phyloP scores from a whole-genome alignment of 75 land plant species.

The Picea sitchensis region DNA sequence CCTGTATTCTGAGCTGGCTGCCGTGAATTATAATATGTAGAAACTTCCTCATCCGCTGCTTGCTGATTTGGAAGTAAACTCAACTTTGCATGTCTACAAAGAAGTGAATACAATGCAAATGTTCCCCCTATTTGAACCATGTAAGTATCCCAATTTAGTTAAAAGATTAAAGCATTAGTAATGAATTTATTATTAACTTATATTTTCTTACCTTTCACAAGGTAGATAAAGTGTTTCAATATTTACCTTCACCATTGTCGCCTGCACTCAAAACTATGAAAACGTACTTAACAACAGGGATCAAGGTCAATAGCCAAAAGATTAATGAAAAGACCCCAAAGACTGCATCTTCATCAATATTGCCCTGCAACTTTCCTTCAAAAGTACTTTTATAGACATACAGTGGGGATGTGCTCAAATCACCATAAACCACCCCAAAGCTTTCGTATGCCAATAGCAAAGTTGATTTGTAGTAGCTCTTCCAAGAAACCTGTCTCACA shows the following conservation, averaged over 20 bases:
- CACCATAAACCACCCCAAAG: slow-evolving; percentile 96
- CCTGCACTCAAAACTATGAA: slow-evolving; percentile 67
- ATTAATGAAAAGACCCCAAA: slow-evolving; percentile 78
- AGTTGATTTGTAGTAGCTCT: slow-evolving; percentile 27
- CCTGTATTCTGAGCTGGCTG: slow-evolving; percentile 13
- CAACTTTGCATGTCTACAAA: slow-evolving; percentile 80
- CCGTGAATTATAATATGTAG: slow-evolving; percentile 50
- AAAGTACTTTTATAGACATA: slow-evolving; percentile 86
- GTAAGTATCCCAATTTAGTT: background rate
- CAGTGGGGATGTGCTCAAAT: slow-evolving; percentile 84
- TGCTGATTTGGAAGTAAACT: slow-evolving; percentile 85
- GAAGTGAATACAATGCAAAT: slow-evolving; percentile 85
- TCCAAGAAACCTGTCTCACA: slow-evolving; percentile 38
- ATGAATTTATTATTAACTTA: slow-evolving; percentile 1
- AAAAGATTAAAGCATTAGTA: background rate
- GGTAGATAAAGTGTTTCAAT: background rate
- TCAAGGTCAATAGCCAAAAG: slow-evolving; percentile 75
- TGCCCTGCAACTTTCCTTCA: slow-evolving; percentile 44
- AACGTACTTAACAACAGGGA: slow-evolving; percentile 72
- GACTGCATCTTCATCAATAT: slow-evolving; percentile 58
- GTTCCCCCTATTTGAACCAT: slow-evolving; percentile 62
- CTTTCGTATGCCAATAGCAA: slow-evolving; percentile 84
- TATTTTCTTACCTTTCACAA: background rate
- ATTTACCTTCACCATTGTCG: slow-evolving; percentile 86
- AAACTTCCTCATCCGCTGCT: slow-evolving; percentile 84